phyloP scores from a whole-genome alignment of 2,329 filamentous ascomycete species.

The Leptographium galeiforme region DNA sequence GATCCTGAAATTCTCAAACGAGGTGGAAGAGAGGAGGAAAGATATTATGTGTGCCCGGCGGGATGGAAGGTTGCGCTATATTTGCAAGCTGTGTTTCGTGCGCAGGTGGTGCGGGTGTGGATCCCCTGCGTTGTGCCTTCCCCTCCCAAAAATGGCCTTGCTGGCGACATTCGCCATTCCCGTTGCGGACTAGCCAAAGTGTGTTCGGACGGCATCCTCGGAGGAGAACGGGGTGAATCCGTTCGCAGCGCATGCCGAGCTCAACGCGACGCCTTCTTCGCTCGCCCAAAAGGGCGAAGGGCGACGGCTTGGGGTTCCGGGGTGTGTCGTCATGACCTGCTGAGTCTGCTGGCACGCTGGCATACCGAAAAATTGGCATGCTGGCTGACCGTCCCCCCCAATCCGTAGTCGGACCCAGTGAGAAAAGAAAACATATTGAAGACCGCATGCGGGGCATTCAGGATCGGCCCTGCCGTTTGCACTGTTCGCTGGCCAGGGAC shows the following conservation, averaged over 20 bases:
- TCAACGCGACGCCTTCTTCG: not conserved
- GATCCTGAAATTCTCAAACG: not conserved
- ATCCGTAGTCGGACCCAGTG: not conserved
- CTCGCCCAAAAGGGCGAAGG: not conserved
- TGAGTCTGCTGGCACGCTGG: not conserved
- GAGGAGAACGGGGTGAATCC: not conserved
- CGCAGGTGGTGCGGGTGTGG: not conserved
- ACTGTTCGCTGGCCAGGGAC: not conserved
- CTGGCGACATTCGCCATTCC: not conserved
- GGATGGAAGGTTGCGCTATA: constrained; percentile 4
- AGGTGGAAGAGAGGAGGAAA: constrained; percentile 1
- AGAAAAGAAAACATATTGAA: not conserved
- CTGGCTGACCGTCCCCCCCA: not conserved
- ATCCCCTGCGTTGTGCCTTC: not conserved
- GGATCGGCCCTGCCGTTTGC: not conserved
- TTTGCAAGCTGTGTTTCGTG: constrained; percentile 1
- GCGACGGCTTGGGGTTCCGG: not conserved
- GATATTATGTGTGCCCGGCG: constrained; percentile 4
- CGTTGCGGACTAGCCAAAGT: not conserved
- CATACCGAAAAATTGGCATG: not conserved
- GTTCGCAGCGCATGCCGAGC: not conserved
- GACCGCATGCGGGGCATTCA: not conserved
- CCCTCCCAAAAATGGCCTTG: not conserved
- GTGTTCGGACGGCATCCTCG: not conserved
- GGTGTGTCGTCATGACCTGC: not conserved